Percentiles rank a stretch among this genome's conserved stretches.
Evolutionary conservation across 495 filamentous ascomycete genomes (phyloP).

Genomic region (Xylaria intraflava): DNA sequence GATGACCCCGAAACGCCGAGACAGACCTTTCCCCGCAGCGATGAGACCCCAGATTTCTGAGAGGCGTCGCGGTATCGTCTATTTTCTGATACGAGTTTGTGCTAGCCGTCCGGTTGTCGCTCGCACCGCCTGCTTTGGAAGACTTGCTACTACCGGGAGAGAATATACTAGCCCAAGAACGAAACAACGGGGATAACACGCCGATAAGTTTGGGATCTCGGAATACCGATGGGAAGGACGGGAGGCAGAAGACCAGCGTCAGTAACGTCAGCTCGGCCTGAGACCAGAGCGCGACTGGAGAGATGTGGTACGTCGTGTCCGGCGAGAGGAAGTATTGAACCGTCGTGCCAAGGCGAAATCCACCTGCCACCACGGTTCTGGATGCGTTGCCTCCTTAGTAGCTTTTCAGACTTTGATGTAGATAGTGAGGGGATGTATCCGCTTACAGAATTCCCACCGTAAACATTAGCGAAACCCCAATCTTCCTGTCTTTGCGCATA

Average conservation of each 20-base stretch:
- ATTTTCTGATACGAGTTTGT: no score
- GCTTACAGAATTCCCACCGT: constrained; percentile 32
- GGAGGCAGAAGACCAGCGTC: constrained; percentile 3
- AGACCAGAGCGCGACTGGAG: constrained; percentile 12
- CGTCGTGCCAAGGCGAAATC: constrained; percentile 11
- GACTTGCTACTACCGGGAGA: no score
- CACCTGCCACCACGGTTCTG: not conserved
- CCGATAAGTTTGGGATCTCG: not conserved
- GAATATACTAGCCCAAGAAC: no score
- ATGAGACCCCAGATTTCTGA: no score
- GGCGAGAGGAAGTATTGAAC: constrained; percentile 4
- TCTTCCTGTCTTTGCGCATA: constrained; percentile 20
- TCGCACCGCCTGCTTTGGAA: no score
- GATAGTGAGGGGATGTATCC: no score
- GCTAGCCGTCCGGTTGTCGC: no score
- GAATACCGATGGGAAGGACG: not conserved
- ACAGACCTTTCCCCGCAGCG: no score
- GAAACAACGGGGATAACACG: no score
- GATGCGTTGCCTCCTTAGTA: not conserved
- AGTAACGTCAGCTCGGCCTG: constrained; percentile 15
- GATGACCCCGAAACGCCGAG: no score
- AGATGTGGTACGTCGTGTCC: constrained; percentile 12
- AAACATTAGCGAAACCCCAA: constrained; percentile 29
- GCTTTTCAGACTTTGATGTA: not conserved
- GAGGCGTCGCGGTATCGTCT: no score